A percentile compares a stretch with the other conserved stretches of the same genome.
Evolutionary conservation across 2,329 filamentous ascomycete genomes (phyloP).

Genomic region (Drechslera avenae): DNA sequence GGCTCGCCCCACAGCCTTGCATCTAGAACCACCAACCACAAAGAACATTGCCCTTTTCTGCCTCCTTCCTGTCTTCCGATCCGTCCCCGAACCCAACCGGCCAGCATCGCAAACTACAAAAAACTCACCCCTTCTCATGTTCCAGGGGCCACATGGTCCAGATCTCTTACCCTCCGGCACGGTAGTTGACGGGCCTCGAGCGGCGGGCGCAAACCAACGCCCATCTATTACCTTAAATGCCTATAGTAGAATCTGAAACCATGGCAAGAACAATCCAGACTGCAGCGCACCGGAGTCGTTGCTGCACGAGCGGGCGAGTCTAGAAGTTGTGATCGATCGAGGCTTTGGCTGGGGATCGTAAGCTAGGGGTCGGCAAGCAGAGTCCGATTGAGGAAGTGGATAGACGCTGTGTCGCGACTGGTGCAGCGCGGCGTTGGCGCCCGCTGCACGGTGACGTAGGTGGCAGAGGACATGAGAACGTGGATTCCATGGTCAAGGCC

Average conservation of each 20-base stretch:
- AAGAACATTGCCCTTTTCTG: too few species aligned
- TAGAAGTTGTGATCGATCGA: constrained; percentile 15
- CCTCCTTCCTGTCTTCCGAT: too few species aligned
- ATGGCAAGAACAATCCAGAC: neutral
- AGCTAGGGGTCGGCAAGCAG: neutral
- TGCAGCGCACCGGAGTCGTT: neutral
- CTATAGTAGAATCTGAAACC: neutral
- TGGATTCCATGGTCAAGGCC: too few species aligned
- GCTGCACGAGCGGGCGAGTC: neutral
- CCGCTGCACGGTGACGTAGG: constrained; percentile 23
- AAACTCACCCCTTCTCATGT: neutral
- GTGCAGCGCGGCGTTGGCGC: constrained; percentile 13
- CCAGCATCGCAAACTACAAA: neutral
- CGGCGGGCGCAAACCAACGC: neutral
- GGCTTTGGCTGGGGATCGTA: constrained; percentile 16
- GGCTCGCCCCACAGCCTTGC: constrained; percentile 7
- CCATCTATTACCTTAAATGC: constrained; percentile 6
- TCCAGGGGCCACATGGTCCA: neutral
- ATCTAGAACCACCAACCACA: constrained; percentile 5
- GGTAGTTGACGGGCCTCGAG: constrained; percentile 1
- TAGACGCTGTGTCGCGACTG: neutral
- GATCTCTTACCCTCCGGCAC: neutral
- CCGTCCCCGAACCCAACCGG: neutral
- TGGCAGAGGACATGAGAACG: neutral
- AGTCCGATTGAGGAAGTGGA: neutral